Percentiles rank a stretch among this genome's conserved stretches.
phyloP scores from a whole-genome alignment of 2,329 filamentous ascomycete species.

The Fusarium annulatum region DNA sequence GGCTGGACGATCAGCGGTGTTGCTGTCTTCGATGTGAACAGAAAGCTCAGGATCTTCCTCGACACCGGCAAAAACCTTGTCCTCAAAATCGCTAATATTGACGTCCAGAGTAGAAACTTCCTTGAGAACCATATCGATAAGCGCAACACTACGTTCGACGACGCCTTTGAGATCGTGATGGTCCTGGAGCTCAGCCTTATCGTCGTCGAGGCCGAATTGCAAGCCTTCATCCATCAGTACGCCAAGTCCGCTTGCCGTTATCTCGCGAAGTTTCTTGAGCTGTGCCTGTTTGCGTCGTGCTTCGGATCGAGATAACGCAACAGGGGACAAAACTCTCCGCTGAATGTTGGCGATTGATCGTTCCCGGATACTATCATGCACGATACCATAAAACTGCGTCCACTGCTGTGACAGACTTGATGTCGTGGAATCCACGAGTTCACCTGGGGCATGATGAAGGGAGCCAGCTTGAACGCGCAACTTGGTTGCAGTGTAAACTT shows the following conservation, averaged over 20 bases:
- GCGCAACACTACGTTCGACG: slow-evolving; percentile 80
- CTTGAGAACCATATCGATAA: slow-evolving; percentile 87
- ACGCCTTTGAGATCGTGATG: slow-evolving; percentile 73
- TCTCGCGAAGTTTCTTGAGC: slow-evolving; percentile 77
- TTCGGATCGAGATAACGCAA: slow-evolving; percentile 79
- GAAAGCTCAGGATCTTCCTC: slow-evolving; percentile 70
- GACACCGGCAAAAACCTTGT: slow-evolving; percentile 71
- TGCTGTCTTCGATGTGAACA: slow-evolving; percentile 60
- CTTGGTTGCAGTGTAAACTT: slow-evolving; percentile 74
- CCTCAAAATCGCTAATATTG: slow-evolving; percentile 72
- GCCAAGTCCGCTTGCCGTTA: slow-evolving; percentile 87
- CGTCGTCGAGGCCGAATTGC: slow-evolving; percentile 71
- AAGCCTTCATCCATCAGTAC: slow-evolving; percentile 89
- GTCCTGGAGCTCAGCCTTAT: slow-evolving; percentile 64
- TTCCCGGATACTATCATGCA: slow-evolving; percentile 79
- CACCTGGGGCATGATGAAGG: slow-evolving; percentile 44
- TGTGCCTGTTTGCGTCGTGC: slow-evolving; percentile 78
- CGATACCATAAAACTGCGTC: slow-evolving; percentile 82
- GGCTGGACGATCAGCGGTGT: slow-evolving; percentile 61
- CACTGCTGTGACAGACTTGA: slow-evolving; percentile 63
- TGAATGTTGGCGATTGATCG: slow-evolving; percentile 78
- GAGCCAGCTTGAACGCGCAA: slow-evolving; percentile 54
- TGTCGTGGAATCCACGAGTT: slow-evolving; percentile 51
- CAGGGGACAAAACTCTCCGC: slow-evolving; percentile 78
- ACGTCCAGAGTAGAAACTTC: slow-evolving; percentile 75